Base-by-base conservation (phyloP, 768 basidiomycete genomes). In the Mrakia frigida region DNA sequence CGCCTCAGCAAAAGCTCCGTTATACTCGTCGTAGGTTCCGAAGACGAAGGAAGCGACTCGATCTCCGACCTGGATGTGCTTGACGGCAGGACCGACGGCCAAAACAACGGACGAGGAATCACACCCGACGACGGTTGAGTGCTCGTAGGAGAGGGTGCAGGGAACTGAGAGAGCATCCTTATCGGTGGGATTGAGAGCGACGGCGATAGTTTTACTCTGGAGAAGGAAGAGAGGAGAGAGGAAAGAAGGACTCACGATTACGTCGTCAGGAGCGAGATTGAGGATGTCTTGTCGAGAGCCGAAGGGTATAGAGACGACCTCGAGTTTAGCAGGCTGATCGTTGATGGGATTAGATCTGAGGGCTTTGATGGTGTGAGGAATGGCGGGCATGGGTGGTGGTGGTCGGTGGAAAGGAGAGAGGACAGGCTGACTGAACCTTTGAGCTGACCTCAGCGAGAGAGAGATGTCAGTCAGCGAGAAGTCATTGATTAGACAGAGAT, bases 51-150 rank as follows among this genome's bases (percentile, higher is more conserved):
- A 76, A 0, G 77, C 73, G 37, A 78, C 79, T 11, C 78, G 67
- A 73, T 80, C 79, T n/a, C 79, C 79, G 11, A 69, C 56, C 52
- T 74, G 65, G 69, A 80, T 43, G 73, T 75, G 33, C 18, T 21
- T 43, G 37, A 67, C 63, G 35, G 13, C 33, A 18, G 63, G 39
- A 3, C 63, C 63, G 37, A 67, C 37, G 63, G 63, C 63, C 37
- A 67, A 0, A 14, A 67, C 63, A 7, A 23, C 18, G 33, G 37
- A 35, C 13, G 35, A 33, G 18, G 23, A 21, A 33, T 67, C 63
- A 35, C 63, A 67, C 4, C 63, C 63, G 21, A 39, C 35, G 37
- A 37, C 25, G 2, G 35, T 33, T 21, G 35, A 11, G 9, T 63
- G 28, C 1, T 16, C 28, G 28, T 63, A 21, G 13, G 18, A 16